Evolutionary conservation across 176 grass and related monocot genomes (phyloP).

Genomic region (Triticum timopheevii): DNA sequence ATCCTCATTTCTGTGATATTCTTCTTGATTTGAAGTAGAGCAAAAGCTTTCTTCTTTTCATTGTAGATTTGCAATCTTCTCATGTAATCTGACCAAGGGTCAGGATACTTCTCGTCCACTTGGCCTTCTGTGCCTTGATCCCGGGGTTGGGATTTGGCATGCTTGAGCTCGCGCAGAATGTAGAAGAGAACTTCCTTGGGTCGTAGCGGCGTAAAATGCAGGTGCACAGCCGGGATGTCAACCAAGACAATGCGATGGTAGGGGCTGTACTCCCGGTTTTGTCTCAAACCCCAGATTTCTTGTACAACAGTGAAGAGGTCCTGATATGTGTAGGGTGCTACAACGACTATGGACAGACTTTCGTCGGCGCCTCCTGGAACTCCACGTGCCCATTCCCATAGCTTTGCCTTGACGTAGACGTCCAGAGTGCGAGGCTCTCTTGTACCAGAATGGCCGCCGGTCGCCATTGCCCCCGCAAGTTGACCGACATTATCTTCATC

Average conservation of each 20-base stretch:
- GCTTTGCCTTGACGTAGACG: background rate
- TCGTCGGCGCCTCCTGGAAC: background rate
- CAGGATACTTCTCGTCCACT: background rate
- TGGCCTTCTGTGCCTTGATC: background rate
- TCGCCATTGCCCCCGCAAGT: background rate
- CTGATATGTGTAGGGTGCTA: background rate
- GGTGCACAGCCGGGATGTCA: background rate
- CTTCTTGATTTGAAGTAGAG: background rate
- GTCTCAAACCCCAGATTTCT: background rate
- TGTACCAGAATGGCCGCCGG: background rate
- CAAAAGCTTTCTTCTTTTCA: background rate
- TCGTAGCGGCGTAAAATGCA: background rate
- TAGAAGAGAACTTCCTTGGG: background rate
- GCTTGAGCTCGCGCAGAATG: slow-evolving; percentile 1
- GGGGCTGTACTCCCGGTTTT: background rate
- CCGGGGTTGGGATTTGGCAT: background rate
- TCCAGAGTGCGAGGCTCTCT: background rate
- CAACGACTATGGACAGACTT: background rate
- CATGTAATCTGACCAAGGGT: background rate
- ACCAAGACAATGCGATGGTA: background rate
- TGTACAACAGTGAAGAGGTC: background rate
- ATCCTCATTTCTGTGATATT: background rate
- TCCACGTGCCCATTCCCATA: background rate
- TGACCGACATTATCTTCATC: background rate
- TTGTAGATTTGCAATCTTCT: background rate